Percentiles rank a stretch among this genome's conserved stretches.
These are phyloP conservation scores for Hypoxylon sp. DNA, from an alignment of 2,329 filamentous ascomycete species.

Conservation along the genomic window DNA sequence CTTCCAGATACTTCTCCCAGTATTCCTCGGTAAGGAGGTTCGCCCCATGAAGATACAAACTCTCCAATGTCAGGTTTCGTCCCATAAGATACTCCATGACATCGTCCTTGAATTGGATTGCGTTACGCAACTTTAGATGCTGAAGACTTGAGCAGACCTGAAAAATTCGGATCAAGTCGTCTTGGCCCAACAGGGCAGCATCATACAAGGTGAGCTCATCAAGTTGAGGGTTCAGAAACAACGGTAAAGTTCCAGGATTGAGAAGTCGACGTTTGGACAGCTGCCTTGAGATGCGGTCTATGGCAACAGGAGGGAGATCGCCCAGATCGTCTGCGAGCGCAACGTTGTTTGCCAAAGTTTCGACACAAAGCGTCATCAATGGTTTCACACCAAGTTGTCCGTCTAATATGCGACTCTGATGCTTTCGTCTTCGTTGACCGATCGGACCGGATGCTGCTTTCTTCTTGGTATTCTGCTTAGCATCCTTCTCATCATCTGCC, in stretches of 20 bases:
- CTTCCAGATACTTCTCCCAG: conserved; percentile 75
- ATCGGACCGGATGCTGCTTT: conserved; percentile 60
- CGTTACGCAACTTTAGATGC: conserved; percentile 79
- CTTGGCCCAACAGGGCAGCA: conserved; percentile 69
- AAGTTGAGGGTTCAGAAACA: conserved; percentile 64
- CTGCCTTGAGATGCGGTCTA: conserved; percentile 67
- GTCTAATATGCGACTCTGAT: conserved; percentile 86
- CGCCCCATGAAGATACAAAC: conserved; percentile 81
- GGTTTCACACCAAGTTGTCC: conserved; percentile 75
- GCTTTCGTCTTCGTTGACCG: conserved; percentile 73
- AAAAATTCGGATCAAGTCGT: conserved; percentile 84
- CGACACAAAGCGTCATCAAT: conserved; percentile 70
- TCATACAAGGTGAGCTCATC: conserved; percentile 66
- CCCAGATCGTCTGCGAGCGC: conserved; percentile 69
- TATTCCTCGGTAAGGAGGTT: conserved; percentile 81
- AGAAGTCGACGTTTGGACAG: conserved; percentile 69
- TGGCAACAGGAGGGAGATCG: conserved; percentile 61
- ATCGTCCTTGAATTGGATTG: conserved; percentile 89
- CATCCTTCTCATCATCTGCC: conserved; percentile 69
- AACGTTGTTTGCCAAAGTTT: conserved; percentile 70
- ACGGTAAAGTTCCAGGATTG: conserved; percentile 60
- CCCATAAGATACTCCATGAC: conserved; percentile 83
- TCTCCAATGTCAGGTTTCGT: conserved; percentile 72
- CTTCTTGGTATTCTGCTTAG: conserved; percentile 60
- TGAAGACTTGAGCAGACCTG: conserved; percentile 75